Evolutionary conservation across 805 yeast species (phyloP).

Genomic region (Alloascoidea africana): DNA sequence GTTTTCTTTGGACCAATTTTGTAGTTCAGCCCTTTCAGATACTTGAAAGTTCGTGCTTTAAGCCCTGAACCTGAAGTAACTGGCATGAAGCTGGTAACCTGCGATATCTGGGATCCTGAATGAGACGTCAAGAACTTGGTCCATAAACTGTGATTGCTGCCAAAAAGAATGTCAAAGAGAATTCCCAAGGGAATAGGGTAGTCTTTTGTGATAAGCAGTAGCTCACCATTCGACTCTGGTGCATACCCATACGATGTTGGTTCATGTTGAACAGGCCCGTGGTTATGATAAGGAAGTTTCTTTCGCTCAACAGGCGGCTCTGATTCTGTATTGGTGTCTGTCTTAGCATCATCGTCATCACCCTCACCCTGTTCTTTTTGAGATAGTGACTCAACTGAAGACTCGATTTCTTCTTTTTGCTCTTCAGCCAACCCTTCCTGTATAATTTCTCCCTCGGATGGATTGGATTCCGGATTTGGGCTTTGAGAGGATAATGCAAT

Average conservation of each 20-base stretch:
- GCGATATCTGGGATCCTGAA: not conserved
- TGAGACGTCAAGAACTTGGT: not conserved
- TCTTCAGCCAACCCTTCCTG: not conserved
- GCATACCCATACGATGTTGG: conserved; percentile 28
- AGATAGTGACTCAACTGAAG: conserved; percentile 11
- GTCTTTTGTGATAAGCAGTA: not conserved
- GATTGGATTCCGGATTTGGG: too few relatives aligned
- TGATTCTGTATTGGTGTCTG: not conserved
- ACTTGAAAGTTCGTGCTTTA: not conserved
- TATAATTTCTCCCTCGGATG: too few relatives aligned
- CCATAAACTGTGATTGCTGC: not conserved
- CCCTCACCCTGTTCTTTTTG: conserved; percentile 9
- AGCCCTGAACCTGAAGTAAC: not conserved
- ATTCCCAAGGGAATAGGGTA: not conserved
- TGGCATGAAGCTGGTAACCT: not conserved
- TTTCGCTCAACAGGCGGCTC: not conserved
- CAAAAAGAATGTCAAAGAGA: not conserved
- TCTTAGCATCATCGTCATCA: conserved; percentile 10
- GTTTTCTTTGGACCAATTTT: conserved; percentile 73
- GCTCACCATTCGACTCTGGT: not conserved
- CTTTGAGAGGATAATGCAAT: not conserved
- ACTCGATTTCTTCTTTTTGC: conserved; percentile 10
- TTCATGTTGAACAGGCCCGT: conserved; percentile 50
- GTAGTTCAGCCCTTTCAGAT: not conserved
- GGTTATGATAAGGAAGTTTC: not conserved